Percentiles rank a stretch among this genome's conserved stretches.
phyloP scores from a whole-genome alignment of 2,329 filamentous ascomycete species.

The Akanthomyces uredinophilus region DNA sequence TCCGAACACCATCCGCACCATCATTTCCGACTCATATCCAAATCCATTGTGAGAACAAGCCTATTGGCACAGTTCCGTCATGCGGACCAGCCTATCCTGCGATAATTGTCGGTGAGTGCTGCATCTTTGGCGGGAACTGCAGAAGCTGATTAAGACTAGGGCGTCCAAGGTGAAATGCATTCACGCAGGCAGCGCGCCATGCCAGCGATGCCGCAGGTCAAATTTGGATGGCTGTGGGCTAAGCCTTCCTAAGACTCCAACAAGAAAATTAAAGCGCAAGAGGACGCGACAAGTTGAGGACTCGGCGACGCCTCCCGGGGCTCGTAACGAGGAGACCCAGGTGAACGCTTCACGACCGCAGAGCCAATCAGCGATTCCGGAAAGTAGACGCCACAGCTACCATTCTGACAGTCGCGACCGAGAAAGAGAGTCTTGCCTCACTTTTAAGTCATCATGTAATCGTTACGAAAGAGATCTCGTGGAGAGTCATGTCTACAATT shows the following conservation, averaged over 20 bases:
- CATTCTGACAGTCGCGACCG: neutral
- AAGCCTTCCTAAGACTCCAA: constrained; percentile 18
- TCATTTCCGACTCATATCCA: neutral
- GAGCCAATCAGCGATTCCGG: neutral
- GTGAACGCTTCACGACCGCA: neutral
- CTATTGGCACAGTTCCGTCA: constrained; percentile 8
- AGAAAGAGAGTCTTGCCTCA: neutral
- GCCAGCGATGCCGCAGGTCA: constrained; percentile 26
- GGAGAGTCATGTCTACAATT: constrained; percentile 20
- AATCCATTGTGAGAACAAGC: neutral
- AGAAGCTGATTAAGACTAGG: constrained; percentile 18
- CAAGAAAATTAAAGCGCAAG: constrained; percentile 4
- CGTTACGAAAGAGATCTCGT: constrained; percentile 6
- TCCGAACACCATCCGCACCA: neutral
- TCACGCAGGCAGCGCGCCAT: constrained; percentile 27
- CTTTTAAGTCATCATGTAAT: neutral
- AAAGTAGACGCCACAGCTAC: neutral
- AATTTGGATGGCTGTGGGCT: constrained; percentile 24
- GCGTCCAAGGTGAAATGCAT: constrained; percentile 33
- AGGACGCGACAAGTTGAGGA: neutral
- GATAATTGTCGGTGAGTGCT: constrained; percentile 28
- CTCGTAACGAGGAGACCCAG: neutral
- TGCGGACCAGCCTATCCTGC: constrained; percentile 32
- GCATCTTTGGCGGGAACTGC: neutral
- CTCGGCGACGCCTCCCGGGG: neutral